phyloP scores from a whole-genome alignment of 2,329 filamentous ascomycete genomes.

The Zymoseptoria pseudotritici region DNA sequence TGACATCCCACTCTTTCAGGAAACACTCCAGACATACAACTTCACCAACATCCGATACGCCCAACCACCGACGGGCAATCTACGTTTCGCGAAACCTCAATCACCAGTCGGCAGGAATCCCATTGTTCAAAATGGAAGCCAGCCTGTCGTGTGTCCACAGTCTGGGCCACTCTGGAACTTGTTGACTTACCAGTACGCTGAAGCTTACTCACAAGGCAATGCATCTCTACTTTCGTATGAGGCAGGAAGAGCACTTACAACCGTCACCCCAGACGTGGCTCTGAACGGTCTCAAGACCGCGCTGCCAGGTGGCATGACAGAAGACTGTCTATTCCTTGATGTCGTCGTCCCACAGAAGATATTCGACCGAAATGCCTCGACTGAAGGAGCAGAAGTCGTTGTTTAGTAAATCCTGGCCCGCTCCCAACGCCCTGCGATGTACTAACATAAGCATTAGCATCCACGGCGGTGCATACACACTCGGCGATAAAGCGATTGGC shows the following conservation, averaged over 20 bases:
- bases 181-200: constrained; percentile 30
- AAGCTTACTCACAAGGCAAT: constrained; percentile 16
- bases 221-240: constrained; percentile 15
- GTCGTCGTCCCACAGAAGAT: constrained; percentile 31
- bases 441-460: constrained; percentile 3
- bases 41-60: constrained; percentile 53
- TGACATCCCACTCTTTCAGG: neutral
- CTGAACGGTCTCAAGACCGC: neutral
- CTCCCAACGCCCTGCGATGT: constrained; percentile 36
- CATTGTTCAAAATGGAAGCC: constrained; percentile 39
- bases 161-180: constrained; percentile 39
- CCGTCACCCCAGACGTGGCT: constrained; percentile 5
- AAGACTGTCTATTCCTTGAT: constrained; percentile 37
- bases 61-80: constrained; percentile 44
- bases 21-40: constrained; percentile 34
- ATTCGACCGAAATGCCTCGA: constrained; percentile 27
- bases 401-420: constrained; percentile 24
- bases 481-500: constrained; percentile 4
- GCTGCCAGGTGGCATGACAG: constrained; percentile 20
- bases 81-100: constrained; percentile 44
- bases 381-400: constrained; percentile 32
- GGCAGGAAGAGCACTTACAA: constrained; percentile 18
- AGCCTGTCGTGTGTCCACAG: constrained; percentile 40
- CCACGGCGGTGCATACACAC: constrained; percentile 6
- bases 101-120: constrained; percentile 35